These are phyloP conservation scores for Nannochloris sp. DNA, from an alignment of 139 green algal species.

Conservation along the genomic window DNA sequence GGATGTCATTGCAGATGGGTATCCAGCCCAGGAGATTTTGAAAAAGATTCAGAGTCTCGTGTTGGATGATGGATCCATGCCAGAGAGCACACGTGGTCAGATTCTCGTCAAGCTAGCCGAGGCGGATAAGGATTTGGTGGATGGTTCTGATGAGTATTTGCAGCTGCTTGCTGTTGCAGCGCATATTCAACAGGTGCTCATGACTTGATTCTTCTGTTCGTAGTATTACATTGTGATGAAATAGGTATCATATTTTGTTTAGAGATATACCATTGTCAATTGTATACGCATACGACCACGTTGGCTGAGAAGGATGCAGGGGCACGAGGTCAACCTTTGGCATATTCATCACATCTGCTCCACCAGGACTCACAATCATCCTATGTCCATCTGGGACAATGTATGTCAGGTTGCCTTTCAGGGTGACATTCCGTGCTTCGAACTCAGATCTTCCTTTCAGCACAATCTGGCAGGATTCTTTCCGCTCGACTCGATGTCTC, in stretches of 20 bases:
- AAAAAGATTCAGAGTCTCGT: conserved; percentile 63
- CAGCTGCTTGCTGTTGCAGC: conserved; percentile 67
- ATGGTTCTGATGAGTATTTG: conserved; percentile 77
- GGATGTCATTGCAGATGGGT: conserved; percentile 68
- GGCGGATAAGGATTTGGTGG: conserved; percentile 66
- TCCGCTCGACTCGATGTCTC: conserved; percentile 57
- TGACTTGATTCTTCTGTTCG: neutral
- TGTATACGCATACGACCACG: neutral
- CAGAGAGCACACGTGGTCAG: conserved; percentile 28
- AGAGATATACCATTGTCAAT: conserved; percentile 1
- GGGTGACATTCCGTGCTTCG: conserved; percentile 56
- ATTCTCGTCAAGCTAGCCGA: conserved; percentile 48
- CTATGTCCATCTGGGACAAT: conserved; percentile 69
- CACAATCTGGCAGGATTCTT: conserved; percentile 55
- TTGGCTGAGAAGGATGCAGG: neutral
- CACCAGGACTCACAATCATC: conserved; percentile 46
- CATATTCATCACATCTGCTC: neutral
- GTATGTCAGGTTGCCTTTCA: conserved; percentile 47
- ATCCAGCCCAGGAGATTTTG: conserved; percentile 55
- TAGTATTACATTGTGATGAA: neutral
- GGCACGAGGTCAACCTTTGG: neutral
- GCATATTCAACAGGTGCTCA: conserved; percentile 10
- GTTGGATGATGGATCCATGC: conserved; percentile 26
- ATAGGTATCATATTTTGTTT: neutral
- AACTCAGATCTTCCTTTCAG: conserved; percentile 84